Percentiles rank a stretch among this genome's conserved stretches.
Conservation (phyloP, 2,329 filamentous ascomycete species). For the Ramichloridium luteum region DNA sequence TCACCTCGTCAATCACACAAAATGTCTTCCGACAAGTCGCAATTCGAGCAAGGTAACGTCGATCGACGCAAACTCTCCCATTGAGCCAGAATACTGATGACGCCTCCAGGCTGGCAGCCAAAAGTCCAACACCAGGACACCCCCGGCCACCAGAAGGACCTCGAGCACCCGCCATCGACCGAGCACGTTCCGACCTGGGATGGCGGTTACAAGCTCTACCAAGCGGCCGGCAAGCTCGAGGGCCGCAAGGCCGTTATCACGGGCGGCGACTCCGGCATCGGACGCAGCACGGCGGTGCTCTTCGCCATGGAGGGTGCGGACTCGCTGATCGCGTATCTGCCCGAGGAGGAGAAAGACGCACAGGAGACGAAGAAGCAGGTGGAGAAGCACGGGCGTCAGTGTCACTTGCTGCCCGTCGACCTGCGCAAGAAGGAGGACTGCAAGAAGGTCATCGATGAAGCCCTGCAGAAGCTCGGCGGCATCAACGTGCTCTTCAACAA, state of each 20-base stretch:
- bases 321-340: conserved; percentile 59
- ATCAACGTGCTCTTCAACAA: conserved; percentile 69
- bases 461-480: conserved; percentile 51
- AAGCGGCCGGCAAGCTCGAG: conserved; percentile 61
- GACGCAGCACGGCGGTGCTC: conserved; percentile 60
- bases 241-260: conserved; percentile 70
- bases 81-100: neutral
- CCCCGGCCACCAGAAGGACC: conserved; percentile 42
- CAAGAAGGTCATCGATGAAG: conserved; percentile 54
- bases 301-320: conserved; percentile 74
- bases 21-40: conserved; percentile 21
- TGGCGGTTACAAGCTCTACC: conserved; percentile 58
- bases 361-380: conserved; percentile 60
- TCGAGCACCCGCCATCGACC: conserved; percentile 48
- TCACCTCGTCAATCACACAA: conserved; percentile 1
- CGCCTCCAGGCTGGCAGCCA: conserved; percentile 5
- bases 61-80: neutral
- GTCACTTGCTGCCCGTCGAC: conserved; percentile 52
- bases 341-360: conserved; percentile 64
- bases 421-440: conserved; percentile 55
- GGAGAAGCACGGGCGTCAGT: conserved; percentile 53
- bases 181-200: conserved; percentile 56
- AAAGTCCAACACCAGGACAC: conserved; percentile 38
- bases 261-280: conserved; percentile 69
- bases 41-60: conserved; percentile 14